Evolutionary conservation across 345 rosid species (phyloP).

Genomic region (Moringa oleifera): DNA sequence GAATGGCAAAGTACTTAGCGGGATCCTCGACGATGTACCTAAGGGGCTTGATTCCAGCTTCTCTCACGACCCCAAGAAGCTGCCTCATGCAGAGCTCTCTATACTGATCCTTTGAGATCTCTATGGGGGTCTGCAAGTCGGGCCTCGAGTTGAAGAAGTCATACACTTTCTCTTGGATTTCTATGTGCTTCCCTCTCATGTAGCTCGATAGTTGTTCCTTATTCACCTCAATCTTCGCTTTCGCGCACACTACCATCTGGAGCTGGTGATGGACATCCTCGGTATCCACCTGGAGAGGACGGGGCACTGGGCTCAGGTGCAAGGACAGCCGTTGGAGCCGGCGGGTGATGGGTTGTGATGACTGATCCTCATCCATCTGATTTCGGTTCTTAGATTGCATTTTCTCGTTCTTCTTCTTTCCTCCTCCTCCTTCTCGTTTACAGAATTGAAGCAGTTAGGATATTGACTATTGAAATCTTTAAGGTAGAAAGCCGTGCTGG

Average conservation of each 20-base stretch:
- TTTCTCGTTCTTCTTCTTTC: no score
- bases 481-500: background rate
- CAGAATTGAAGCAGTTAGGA: background rate
- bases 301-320: slow-evolving; percentile 42
- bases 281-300: background rate
- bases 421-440: background rate
- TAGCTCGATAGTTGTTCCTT: slow-evolving; percentile 33
- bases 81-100: slow-evolving; percentile 91
- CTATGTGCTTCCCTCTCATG: slow-evolving; percentile 77
- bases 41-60: slow-evolving; percentile 75
- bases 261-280: slow-evolving; percentile 12
- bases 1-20: slow-evolving; percentile 64
- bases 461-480: background rate
- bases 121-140: slow-evolving; percentile 83
- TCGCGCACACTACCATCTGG: slow-evolving; percentile 33
- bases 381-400: slow-evolving; percentile 21
- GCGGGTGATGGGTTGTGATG: slow-evolving; percentile 20
- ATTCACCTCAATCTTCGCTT: slow-evolving; percentile 46
- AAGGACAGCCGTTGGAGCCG: slow-evolving; percentile 52
- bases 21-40: slow-evolving; percentile 73
- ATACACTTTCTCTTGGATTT: slow-evolving; percentile 66
- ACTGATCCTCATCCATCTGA: slow-evolving; percentile 26
- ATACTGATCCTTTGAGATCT: slow-evolving; percentile 72
- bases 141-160: slow-evolving; percentile 64
- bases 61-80: slow-evolving; percentile 61